Evolutionary conservation across 768 basidiomycete species (phyloP), one percentile per base, ranked within the genome.

Genomic region (Chiua virens): DNA sequence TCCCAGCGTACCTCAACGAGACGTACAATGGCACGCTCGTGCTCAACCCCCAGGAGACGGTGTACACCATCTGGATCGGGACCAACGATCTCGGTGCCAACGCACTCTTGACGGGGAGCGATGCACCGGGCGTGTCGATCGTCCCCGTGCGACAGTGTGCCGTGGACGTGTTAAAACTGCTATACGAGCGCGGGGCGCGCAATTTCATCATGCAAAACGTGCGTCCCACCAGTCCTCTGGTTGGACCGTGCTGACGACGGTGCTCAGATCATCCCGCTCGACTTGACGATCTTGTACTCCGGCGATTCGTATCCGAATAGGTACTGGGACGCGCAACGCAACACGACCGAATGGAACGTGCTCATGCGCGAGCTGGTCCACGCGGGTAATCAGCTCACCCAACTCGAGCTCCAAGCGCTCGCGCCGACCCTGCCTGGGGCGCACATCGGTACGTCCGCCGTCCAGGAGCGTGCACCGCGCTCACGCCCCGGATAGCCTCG

Each of bases 181-280:
- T 87, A 35, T 84, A 86, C 58, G 61, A 75, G 11, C 74, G 66
- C 43, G 85, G 86, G 6, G 85, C 82, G 4, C 73, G 84, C 40
- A 84, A 87, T 58, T 85, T 87, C 60, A 63, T 87, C 44, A 82
- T 87, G 71, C 82, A 85, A 55, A 86, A 85, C 56, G 85, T 84
- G 53, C 66, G 80, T 60, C 5, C 13, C 13, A 6, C 13, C 18
- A 34, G 17, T 14, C 18, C 34, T 35, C 8, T n/a, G n/a, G n/a
- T n/a, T 15, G 17, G 13, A 38, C 36, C 20, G 14, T 45, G 21
- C 17, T 47, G 25, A 30, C 28, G n/a, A 30, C 18, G 18, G 13
- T 30, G 11, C 18, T 7, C 44, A 83, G 82, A 82, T 85, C 71
- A 74, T 83, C 42, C 83, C 82, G 5, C 70, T 85, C 30, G 70